Evolutionary conservation across 2,329 filamentous ascomycete species (phyloP), one percentile per base, ranked within the genome.

Genomic region (Neopestalotiopsis clavispora): DNA sequence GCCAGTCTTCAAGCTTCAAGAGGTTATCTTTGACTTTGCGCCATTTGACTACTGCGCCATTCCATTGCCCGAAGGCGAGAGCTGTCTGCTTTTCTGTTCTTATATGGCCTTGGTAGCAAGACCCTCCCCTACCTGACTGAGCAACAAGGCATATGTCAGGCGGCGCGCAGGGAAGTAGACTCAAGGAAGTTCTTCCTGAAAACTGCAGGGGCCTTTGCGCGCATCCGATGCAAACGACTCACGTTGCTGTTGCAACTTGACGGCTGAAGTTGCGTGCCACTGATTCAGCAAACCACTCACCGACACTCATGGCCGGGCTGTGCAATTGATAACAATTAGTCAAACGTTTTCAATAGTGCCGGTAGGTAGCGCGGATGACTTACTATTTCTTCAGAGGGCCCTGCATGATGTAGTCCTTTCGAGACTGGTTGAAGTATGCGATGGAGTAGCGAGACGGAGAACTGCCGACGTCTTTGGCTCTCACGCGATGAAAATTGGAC

Each of bases 351-450:
- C 5, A 6, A 28, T n/a, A 0, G 1, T 30, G 3, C 5, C 20
- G 30, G n/a, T 32, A n/a, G 30, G 57, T 13, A 12, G 45, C 6
- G 6, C 6, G n/a, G 3, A 59, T 10, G 7, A 63, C 60, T 4
- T 40, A 63, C 60, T 63, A 63, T 63, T 63, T 63, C 60, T 63
- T 63, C 34, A 63, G 23, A 38, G 60, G 60, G 3, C 60, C 60
- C 40, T 63, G 60, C 60, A 63, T 63, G 6, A 63, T 45, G n/a
- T 40, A 63, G 34, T 63, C 38, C 34, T 63, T 63, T 14, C 60
- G 60, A 17, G 32, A 38, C 60, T 38, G 32, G 14, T 63, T 63
- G 30, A 63, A 63, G 38, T 63, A 63, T n/a, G 60, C 60, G 20
- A 63, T 63, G 14, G 60, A 63, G 4, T 63, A 63, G 20, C 60